These are phyloP conservation scores for Turritis glabra DNA, from an alignment of 345 rosid genomes.

Conservation along the genomic window DNA sequence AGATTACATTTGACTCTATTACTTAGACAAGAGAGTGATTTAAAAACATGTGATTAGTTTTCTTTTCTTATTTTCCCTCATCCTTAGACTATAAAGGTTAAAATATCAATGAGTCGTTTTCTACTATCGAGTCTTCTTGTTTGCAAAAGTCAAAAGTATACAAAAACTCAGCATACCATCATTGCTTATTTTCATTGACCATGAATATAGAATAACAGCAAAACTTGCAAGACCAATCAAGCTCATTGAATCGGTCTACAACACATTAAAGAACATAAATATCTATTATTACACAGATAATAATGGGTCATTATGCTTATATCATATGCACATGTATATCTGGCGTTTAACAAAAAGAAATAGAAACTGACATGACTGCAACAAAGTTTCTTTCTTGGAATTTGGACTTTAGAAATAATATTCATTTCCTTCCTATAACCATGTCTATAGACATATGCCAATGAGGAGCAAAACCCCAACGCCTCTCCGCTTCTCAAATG, in stretches of 20 bases:
- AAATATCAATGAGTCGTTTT: constrained; percentile 12
- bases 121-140: constrained; percentile 19
- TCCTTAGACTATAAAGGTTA: neutral
- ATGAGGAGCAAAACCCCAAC: constrained; percentile 50
- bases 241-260: constrained; percentile 30
- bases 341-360: neutral
- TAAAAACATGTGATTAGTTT: neutral
- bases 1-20: constrained; percentile 3
- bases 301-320: constrained; percentile 12
- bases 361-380: constrained; percentile 29
- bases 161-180: constrained; percentile 10
- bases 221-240: constrained; percentile 40
- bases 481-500: constrained; percentile 30
- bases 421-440: constrained; percentile 23
- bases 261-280: constrained; percentile 16
- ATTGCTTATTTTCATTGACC: constrained; percentile 28
- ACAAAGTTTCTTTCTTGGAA: constrained; percentile 16
- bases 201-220: constrained; percentile 22
- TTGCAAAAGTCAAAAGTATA: constrained; percentile 23
- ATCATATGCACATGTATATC: constrained; percentile 17
- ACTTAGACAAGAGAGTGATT: constrained; percentile 1
- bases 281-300: constrained; percentile 5
- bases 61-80: neutral
- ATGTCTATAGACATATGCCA: constrained; percentile 36
- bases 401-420: constrained; percentile 25